Percentiles rank a stretch among this genome's conserved stretches.
Conservation (phyloP, 176 grass and related monocot species). For the Hordeum marinum region DNA sequence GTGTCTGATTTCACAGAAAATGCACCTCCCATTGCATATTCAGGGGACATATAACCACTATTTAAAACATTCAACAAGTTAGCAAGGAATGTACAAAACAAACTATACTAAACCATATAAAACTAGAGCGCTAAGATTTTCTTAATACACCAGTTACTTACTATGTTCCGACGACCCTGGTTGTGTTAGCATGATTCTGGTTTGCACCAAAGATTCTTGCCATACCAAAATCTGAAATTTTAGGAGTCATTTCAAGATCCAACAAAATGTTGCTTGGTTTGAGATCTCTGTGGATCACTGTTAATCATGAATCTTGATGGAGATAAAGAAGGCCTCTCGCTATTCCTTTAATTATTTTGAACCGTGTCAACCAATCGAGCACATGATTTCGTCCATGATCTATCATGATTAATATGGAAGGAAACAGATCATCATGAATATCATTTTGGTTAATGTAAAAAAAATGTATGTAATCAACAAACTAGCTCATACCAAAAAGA, state of each 20-base stretch:
- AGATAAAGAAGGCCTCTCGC: constrained; percentile 49
- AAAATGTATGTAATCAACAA: background rate
- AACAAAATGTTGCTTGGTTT: constrained; percentile 50
- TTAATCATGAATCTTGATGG: constrained; percentile 49
- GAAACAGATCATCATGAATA: background rate
- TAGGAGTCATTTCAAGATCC: constrained; percentile 32
- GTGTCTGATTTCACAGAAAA: constrained; percentile 56
- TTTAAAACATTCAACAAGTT: background rate
- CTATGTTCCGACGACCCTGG: constrained; percentile 41
- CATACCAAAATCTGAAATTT: constrained; percentile 62
- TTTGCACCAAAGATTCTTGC: constrained; percentile 33
- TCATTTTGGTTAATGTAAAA: background rate
- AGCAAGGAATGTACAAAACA: background rate
- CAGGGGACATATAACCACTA: constrained; percentile 55
- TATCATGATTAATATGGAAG: background rate
- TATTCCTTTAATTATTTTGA: constrained; percentile 38
- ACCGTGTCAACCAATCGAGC: constrained; percentile 34
- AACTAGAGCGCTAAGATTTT: background rate
- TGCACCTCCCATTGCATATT: constrained; percentile 39
- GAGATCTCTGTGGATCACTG: constrained; percentile 37
- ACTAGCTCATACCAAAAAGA: constrained; percentile 16
- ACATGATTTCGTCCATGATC: background rate
- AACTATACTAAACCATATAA: background rate
- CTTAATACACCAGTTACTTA: background rate
- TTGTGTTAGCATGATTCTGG: constrained; percentile 32